These are phyloP conservation scores for Oxyria digyna DNA, from an alignment of 148 eudicot species.

Conservation along the genomic window DNA sequence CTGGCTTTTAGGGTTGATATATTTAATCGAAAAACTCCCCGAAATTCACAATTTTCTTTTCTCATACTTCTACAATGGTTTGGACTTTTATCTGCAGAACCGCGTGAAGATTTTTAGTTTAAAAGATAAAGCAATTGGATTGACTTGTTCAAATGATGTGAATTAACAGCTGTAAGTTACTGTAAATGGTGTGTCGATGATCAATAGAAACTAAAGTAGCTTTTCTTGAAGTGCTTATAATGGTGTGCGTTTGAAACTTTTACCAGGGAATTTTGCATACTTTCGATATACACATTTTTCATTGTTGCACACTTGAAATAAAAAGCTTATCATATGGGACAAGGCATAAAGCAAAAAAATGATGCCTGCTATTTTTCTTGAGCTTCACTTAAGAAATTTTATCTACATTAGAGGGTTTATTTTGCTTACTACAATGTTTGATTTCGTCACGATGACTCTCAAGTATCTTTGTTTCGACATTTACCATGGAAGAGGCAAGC, in stretches of 20 bases:
- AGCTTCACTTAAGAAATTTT: neutral
- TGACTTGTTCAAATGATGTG: neutral
- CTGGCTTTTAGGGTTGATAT: neutral
- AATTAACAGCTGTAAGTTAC: neutral
- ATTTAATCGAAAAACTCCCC: neutral
- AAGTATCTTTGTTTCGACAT: neutral
- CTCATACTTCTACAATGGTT: neutral
- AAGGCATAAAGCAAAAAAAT: neutral
- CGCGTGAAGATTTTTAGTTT: neutral
- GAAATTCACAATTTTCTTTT: neutral
- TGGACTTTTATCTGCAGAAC: neutral
- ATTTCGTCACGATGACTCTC: neutral
- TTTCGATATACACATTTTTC: neutral
- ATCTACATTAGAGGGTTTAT: neutral
- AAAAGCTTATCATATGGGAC: neutral
- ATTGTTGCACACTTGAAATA: neutral
- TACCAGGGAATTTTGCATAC: neutral
- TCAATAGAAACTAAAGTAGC: neutral
- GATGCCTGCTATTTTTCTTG: neutral
- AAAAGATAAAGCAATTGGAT: neutral
- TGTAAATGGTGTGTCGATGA: neutral
- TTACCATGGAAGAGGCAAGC: too few species aligned
- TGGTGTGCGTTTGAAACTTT: neutral
- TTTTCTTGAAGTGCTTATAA: neutral
- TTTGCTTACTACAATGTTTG: neutral